Evolutionary conservation across 768 basidiomycete species (phyloP).

Genomic region (Phanerochaete sordida): DNA sequence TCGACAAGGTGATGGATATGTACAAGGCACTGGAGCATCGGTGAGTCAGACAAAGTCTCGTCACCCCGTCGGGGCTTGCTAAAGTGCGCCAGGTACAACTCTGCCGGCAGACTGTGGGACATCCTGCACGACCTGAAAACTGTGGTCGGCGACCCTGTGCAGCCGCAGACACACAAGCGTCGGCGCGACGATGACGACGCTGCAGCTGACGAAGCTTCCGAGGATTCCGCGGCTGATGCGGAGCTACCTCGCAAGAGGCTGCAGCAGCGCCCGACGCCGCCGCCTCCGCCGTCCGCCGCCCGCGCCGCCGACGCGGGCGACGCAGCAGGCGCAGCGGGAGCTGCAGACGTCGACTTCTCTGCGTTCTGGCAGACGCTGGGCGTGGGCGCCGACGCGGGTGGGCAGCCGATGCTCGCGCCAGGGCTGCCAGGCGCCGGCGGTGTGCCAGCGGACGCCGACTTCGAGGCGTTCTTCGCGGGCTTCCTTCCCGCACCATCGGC

Average conservation of each 20-base stretch:
- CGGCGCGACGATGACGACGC: neutral
- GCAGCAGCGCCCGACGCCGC: neutral
- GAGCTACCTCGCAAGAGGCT: neutral
- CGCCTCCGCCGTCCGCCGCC: neutral
- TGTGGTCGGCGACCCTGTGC: neutral
- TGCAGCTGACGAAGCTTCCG: neutral
- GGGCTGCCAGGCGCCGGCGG: neutral
- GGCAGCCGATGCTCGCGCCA: constrained; percentile 1
- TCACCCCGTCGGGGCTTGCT: neutral
- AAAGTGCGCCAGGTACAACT: neutral
- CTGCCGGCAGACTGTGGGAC: neutral
- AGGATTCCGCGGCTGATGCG: neutral
- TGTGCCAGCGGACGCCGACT: neutral
- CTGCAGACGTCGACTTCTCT: constrained; percentile 19
- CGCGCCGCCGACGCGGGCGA: constrained; percentile 25
- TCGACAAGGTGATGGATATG: constrained; percentile 45
- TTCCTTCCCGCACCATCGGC: neutral
- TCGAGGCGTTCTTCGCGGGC: neutral
- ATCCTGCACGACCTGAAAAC: neutral
- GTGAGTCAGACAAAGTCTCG: neutral
- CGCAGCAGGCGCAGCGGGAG: constrained; percentile 23
- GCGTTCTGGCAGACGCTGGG: neutral
- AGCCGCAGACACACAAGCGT: neutral
- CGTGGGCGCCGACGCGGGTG: neutral
- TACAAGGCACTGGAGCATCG: constrained; percentile 13